Evolutionary conservation across 306 rosid species (phyloP).

Genomic region (Hippophae rhamnoides): DNA sequence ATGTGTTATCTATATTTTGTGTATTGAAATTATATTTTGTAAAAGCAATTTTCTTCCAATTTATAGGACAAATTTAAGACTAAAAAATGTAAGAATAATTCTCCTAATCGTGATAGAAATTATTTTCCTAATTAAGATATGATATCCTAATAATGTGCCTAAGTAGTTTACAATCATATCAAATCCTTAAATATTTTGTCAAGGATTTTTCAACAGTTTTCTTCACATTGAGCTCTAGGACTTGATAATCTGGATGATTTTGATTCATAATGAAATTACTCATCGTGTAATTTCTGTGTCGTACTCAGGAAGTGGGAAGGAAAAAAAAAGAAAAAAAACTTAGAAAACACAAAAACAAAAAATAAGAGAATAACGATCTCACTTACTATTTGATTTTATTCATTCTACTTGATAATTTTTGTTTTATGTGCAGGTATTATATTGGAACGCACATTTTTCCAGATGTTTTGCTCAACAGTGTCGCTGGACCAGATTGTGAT

Average conservation of each 20-base stretch:
- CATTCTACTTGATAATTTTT: slow-evolving; percentile 12
- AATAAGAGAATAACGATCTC: neutral
- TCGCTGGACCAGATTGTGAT: slow-evolving; percentile 93
- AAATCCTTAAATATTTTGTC: no score
- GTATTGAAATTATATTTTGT: neutral
- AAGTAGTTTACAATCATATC: no score
- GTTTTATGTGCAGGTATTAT: slow-evolving; percentile 48
- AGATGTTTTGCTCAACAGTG: slow-evolving; percentile 74
- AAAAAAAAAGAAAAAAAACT: neutral
- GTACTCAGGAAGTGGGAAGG: neutral
- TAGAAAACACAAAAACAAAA: no score
- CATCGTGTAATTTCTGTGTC: neutral
- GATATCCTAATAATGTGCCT: no score
- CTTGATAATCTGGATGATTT: no score
- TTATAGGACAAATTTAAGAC: neutral
- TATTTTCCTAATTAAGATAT: no score
- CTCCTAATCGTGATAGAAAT: no score
- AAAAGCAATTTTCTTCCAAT: neutral
- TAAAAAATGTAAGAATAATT: no score
- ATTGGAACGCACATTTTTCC: slow-evolving; percentile 76
- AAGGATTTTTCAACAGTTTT: no score
- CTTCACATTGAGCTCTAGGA: no score
- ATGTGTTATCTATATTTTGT: no score
- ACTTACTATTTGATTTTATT: neutral
- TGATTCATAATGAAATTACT: neutral